Evolutionary conservation across 1,139 yeast genomes (phyloP), one percentile per base, ranked within the genome.

Genomic region (Nakaseomyces nivariensis): DNA sequence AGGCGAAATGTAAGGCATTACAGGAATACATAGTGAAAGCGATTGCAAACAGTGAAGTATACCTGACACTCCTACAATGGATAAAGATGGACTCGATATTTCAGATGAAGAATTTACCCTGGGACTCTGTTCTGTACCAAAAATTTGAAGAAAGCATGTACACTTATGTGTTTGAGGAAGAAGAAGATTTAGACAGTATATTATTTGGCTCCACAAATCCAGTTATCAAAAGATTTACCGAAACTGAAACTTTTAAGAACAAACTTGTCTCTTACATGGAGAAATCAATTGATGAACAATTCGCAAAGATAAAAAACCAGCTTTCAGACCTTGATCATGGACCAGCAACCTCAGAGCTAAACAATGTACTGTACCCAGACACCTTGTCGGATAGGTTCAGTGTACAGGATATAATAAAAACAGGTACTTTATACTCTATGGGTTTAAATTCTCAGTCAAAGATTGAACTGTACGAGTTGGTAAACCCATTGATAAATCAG

Each of bases 1-100:
- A 10, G 25, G 17, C 25, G 8, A 48, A 44, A 48, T 48, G 49
- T 27, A 27, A 13, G 4, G 40, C 17, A 10, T 17, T 48, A 32
- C 49, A 48, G 27, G 31, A 9, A 5, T 48, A 26, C 27, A 25
- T 48, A 38, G 37, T 43, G 25, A 40, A 48, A 13, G 44, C 44
- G 4, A 25, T 41, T 8, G 37, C 49, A 2, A 43, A 41, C 17
- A 38, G 25, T 22, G 31, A 42, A 9, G 11, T 48, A 8, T 25
- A 47, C 7, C 49, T 53, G 8, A 47, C 48, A 10, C 46, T 54
- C 27, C 7, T 34, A 22, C 53, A 54, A 36, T 50, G 53, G 54
- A 49, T 54, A 13, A 47, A 48, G 29, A 41, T 55, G 8, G 47
- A 53, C 43, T 34, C 49, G 27, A 37, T 55, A 24, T 46, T 54